Evolutionary conservation across 179 eudicot species (phyloP).

Genomic region (Nepenthes alata): DNA sequence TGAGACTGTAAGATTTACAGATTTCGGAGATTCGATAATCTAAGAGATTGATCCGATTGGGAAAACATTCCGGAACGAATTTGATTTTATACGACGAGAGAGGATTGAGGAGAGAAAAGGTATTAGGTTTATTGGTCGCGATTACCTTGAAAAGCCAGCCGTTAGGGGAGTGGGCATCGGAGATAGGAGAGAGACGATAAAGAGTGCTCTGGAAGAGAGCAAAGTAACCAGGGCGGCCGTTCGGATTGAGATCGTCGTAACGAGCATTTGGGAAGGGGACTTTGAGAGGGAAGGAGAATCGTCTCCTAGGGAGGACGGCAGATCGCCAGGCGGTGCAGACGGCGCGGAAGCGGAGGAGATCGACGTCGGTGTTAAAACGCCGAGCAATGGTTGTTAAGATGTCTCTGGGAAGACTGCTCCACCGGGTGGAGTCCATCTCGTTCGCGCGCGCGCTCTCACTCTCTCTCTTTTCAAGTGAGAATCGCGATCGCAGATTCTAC

Average conservation of each 20-base stretch:
- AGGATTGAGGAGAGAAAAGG: conserved; percentile 11
- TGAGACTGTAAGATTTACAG: conserved; percentile 1
- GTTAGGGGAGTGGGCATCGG: neutral
- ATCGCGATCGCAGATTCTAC: too few species aligned
- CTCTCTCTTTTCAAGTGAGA: too few species aligned
- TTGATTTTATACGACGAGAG: conserved; percentile 5
- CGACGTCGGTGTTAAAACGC: conserved; percentile 6
- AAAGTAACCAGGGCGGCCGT: neutral
- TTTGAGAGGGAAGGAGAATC: conserved; percentile 1
- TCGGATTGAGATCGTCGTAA: neutral
- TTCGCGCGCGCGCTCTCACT: too few species aligned
- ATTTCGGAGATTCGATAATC: conserved; percentile 5
- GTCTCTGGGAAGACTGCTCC: conserved; percentile 10
- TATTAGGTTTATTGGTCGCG: neutral
- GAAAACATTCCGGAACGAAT: neutral
- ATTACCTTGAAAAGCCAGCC: conserved; percentile 8
- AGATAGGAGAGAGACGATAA: conserved; percentile 5
- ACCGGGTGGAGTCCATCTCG: neutral
- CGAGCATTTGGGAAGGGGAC: conserved; percentile 3
- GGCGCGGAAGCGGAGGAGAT: conserved; percentile 12
- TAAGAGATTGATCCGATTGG: conserved; percentile 6
- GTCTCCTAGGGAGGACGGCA: conserved; percentile 3
- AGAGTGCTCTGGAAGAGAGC: conserved; percentile 4
- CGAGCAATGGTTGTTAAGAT: conserved; percentile 7
- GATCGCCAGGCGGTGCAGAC: conserved; percentile 15